Conservation (phyloP, 148 eudicot species). For the Agrostemma githago region DNA sequence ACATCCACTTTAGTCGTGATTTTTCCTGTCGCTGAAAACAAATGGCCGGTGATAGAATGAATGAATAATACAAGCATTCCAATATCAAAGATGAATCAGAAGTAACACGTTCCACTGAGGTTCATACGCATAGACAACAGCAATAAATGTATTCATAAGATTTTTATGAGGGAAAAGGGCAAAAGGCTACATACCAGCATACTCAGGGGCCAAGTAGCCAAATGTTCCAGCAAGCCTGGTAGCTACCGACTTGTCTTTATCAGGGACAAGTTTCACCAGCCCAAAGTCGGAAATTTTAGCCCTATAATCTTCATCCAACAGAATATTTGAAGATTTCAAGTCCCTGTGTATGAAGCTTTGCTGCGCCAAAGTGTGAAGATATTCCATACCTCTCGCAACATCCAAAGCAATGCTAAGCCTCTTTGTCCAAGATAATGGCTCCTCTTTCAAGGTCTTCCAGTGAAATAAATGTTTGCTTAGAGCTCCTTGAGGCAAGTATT, state of each 20-base stretch:
- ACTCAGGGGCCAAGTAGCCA: conserved; percentile 82
- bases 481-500: conserved; percentile 70
- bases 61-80: not conserved
- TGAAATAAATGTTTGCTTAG: conserved; percentile 61
- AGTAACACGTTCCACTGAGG: not conserved
- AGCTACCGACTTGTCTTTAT: conserved; percentile 51
- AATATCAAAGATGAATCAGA: not conserved
- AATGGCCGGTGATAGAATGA: not conserved
- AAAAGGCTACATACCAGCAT: conserved; percentile 49
- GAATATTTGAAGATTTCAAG: conserved; percentile 69
- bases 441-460: conserved; percentile 44
- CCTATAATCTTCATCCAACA: conserved; percentile 58
- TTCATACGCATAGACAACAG: too few relatives aligned
- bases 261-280: conserved; percentile 77
- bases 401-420: conserved; percentile 64
- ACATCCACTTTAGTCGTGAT: conserved; percentile 73
- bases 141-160: too few relatives aligned
- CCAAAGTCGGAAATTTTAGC: conserved; percentile 81
- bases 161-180: too few relatives aligned
- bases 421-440: conserved; percentile 60
- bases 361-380: conserved; percentile 63
- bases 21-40: conserved; percentile 64
- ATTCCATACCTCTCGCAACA: conserved; percentile 78
- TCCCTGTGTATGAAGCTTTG: conserved; percentile 75
- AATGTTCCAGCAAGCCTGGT: conserved; percentile 86